Percentiles rank a stretch among this genome's conserved stretches.
phyloP scores from a whole-genome alignment of 495 filamentous ascomycete genomes.

The Neurospora tetrasperma region DNA sequence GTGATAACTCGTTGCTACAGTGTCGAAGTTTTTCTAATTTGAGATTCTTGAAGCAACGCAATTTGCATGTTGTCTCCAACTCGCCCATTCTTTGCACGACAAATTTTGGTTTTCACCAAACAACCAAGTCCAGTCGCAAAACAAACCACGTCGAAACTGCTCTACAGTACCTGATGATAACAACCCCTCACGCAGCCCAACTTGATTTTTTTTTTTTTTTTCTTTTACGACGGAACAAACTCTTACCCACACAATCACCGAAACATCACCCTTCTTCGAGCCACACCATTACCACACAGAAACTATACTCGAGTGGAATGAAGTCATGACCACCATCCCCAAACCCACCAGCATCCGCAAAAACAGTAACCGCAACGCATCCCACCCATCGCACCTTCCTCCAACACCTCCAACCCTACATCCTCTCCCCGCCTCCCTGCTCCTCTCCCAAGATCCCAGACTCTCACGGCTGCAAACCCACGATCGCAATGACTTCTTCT shows the following conservation, averaged over 20 bases:
- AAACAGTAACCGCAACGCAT: not conserved
- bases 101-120: not conserved
- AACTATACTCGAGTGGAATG: too few relatives aligned
- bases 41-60: not conserved
- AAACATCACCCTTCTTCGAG: not conserved
- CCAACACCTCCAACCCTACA: not conserved
- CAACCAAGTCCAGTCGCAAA: not conserved
- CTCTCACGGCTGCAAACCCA: slow-evolving; percentile 8
- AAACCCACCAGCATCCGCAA: too few relatives aligned
- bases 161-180: not conserved
- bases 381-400: not conserved
- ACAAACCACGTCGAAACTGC: not conserved
- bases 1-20: not conserved
- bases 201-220: not conserved
- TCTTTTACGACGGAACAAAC: not conserved
- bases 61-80: not conserved
- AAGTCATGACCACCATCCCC: not conserved
- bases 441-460: not conserved
- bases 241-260: not conserved
- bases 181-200: not conserved
- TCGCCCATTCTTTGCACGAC: not conserved
- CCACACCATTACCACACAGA: not conserved
- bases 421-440: not conserved
- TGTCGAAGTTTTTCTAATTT: not conserved
- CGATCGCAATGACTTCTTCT: slow-evolving; percentile 8